A percentile compares a stretch with the other conserved stretches of the same genome.
These are phyloP conservation scores for Penicillium antarcticum DNA, from an alignment of 495 filamentous ascomycete genomes.

Conservation along the genomic window DNA sequence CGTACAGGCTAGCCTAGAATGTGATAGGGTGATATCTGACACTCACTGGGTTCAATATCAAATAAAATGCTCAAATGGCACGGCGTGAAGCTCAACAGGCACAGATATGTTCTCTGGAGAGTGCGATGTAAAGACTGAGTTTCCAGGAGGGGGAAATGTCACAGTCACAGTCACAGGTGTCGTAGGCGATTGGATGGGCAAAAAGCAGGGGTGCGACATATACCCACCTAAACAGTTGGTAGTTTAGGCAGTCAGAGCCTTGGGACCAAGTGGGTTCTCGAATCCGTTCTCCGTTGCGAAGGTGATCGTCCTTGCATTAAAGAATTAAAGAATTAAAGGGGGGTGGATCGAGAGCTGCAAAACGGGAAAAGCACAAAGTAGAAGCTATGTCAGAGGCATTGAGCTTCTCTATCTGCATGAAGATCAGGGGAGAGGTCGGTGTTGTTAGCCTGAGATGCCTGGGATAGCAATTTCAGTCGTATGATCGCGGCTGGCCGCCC, in stretches of 20 bases:
- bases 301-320: conserved; percentile 11
- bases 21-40: neutral
- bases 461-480: conserved; percentile 22
- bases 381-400: neutral
- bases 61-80: neutral
- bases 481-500: conserved; percentile 40
- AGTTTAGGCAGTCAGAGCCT: conserved; percentile 13
- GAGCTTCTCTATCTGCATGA: conserved; percentile 3
- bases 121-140: conserved; percentile 10
- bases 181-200: conserved; percentile 9
- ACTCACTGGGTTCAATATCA: conserved; percentile 12
- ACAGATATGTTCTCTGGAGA: neutral
- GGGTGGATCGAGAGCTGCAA: conserved; percentile 16
- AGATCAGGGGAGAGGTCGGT: conserved; percentile 2
- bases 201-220: conserved; percentile 9
- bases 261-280: conserved; percentile 17
- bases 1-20: neutral
- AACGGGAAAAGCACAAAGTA: conserved; percentile 2
- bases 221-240: conserved; percentile 18
- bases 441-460: neutral
- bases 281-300: conserved; percentile 13
- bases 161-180: conserved; percentile 14
- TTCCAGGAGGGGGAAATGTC: conserved; percentile 13
- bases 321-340: neutral
- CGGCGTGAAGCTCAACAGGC: neutral